Conservation (phyloP, 2,329 filamentous ascomycete species). For the Aspergillus unguis region DNA sequence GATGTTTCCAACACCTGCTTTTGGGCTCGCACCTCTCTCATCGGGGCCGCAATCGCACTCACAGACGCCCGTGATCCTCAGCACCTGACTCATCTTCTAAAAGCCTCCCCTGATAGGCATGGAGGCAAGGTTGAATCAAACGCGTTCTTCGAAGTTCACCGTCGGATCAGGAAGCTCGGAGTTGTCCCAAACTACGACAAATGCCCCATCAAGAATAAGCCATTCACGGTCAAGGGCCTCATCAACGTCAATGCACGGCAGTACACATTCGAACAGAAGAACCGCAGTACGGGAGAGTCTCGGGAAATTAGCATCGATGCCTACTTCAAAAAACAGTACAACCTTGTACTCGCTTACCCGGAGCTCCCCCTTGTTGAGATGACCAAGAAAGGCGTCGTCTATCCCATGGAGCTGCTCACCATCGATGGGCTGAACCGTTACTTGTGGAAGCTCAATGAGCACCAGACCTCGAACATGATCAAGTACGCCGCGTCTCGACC, state of each 20-base stretch:
- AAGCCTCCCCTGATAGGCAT: slow-evolving; percentile 22
- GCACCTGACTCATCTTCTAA: slow-evolving; percentile 27
- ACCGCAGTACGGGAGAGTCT: slow-evolving; percentile 37
- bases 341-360: slow-evolving; percentile 43
- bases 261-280: slow-evolving; percentile 42
- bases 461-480: slow-evolving; percentile 81
- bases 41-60: slow-evolving; percentile 34
- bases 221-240: slow-evolving; percentile 53
- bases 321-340: slow-evolving; percentile 55
- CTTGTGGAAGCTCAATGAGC: slow-evolving; percentile 56
- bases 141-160: slow-evolving; percentile 26
- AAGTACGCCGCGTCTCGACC: slow-evolving; percentile 85
- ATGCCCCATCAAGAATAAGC: slow-evolving; percentile 33
- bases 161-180: slow-evolving; percentile 34
- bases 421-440: slow-evolving; percentile 57
- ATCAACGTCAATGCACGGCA: slow-evolving; percentile 41
- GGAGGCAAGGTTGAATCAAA: slow-evolving; percentile 24
- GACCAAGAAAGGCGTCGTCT: slow-evolving; percentile 52
- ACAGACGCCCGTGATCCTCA: slow-evolving; percentile 30
- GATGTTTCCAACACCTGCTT: slow-evolving; percentile 92
- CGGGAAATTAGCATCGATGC: slow-evolving; percentile 57
- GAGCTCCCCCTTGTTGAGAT: slow-evolving; percentile 57
- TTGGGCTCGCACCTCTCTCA: slow-evolving; percentile 56
- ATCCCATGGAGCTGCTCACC: slow-evolving; percentile 56
- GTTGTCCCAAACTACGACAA: slow-evolving; percentile 38